Evolutionary conservation across 2,329 filamentous ascomycete species (phyloP).

Genomic region (Trichothecium roseum): DNA sequence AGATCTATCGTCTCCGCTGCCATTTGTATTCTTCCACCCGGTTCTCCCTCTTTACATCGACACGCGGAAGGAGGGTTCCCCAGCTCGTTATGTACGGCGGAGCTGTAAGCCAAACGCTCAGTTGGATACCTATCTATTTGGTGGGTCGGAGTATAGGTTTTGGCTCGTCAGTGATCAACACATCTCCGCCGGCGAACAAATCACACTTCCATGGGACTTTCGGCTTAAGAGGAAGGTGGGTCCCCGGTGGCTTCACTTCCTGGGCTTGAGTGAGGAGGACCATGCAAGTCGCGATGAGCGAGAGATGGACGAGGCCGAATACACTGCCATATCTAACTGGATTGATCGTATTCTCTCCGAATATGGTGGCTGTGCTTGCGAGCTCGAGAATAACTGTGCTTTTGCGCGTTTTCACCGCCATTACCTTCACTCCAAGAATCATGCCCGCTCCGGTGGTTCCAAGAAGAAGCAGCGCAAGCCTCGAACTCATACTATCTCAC

Average conservation of each 20-base stretch:
- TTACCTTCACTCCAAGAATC: slow-evolving; percentile 34
- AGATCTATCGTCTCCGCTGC: slow-evolving; percentile 52
- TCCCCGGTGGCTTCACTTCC: slow-evolving; percentile 43
- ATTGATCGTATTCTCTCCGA: slow-evolving; percentile 62
- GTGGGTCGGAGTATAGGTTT: slow-evolving; percentile 74
- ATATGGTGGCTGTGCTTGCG: slow-evolving; percentile 71
- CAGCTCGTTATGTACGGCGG: slow-evolving; percentile 78
- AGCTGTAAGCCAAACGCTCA: slow-evolving; percentile 88
- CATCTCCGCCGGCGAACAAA: slow-evolving; percentile 55
- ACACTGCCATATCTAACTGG: slow-evolving; percentile 50
- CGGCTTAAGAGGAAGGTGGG: slow-evolving; percentile 45
- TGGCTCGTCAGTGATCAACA: slow-evolving; percentile 79
- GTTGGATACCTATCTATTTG: slow-evolving; percentile 76
- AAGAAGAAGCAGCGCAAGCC: slow-evolving; percentile 46
- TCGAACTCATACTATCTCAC: slow-evolving; percentile 46
- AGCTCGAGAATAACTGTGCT: slow-evolving; percentile 50
- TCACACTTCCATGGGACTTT: slow-evolving; percentile 60
- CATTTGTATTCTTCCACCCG: slow-evolving; percentile 82
- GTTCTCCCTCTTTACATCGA: slow-evolving; percentile 87
- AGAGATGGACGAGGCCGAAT: slow-evolving; percentile 49
- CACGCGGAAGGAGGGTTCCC: slow-evolving; percentile 75
- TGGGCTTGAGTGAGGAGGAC: slow-evolving; percentile 54
- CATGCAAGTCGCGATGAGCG: slow-evolving; percentile 34
- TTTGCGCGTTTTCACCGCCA: slow-evolving; percentile 54
- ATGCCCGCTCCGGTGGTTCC: slow-evolving; percentile 20